Conservation (phyloP, 2,329 filamentous ascomycete genomes). For the Zymoseptoria tritici region DNA sequence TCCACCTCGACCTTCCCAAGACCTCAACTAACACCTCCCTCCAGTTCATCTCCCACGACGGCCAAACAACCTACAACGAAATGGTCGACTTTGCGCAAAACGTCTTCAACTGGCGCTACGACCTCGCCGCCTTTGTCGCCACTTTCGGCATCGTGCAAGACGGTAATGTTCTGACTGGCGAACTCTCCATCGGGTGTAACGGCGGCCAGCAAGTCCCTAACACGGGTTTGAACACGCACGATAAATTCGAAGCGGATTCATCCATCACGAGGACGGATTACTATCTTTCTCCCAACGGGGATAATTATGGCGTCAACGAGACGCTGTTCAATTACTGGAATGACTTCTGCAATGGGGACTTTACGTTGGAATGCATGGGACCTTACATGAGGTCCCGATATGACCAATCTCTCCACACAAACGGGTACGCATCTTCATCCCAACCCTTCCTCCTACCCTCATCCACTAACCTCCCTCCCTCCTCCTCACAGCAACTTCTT, state of each 20-base stretch:
- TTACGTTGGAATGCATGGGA: not conserved
- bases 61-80: conserved; percentile 33
- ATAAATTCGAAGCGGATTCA: conserved; percentile 33
- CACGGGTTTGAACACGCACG: conserved; percentile 34
- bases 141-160: conserved; percentile 30
- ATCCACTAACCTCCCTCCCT: not conserved
- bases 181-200: conserved; percentile 36
- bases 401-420: not conserved
- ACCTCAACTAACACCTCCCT: not conserved
- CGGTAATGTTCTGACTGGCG: conserved; percentile 32
- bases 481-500: not conserved
- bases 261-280: conserved; percentile 33
- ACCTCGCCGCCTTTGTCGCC: conserved; percentile 33
- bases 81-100: conserved; percentile 37
- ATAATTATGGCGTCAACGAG: conserved; percentile 32
- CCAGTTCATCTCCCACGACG: conserved; percentile 34
- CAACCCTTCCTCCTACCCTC: not conserved
- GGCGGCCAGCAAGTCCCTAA: conserved; percentile 20
- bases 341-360: not conserved
- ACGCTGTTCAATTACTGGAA: conserved; percentile 24
- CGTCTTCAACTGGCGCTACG: conserved; percentile 35
- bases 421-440: not conserved
- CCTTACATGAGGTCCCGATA: not conserved
- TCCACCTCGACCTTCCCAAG: conserved; percentile 11
- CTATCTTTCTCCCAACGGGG: conserved; percentile 23